Conservation (phyloP, 345 rosid genomes). For the Hirschfeldia incana region DNA sequence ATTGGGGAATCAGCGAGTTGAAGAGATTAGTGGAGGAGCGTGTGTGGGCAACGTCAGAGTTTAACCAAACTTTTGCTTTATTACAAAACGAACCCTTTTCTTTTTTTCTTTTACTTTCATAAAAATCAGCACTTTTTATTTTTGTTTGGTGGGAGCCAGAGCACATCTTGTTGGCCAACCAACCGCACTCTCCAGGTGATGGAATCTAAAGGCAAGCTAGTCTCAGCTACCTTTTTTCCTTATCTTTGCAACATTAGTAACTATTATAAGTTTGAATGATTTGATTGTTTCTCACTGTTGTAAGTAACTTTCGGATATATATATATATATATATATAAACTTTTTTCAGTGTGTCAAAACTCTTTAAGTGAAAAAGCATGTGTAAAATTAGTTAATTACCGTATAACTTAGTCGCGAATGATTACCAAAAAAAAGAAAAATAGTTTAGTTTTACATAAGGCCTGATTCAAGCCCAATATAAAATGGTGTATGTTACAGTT, state of each 20-base stretch:
- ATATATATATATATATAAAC: neutral
- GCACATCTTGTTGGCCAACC: conserved; percentile 38
- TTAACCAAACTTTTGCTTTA: conserved; percentile 22
- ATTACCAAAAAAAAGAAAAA: too few relatives aligned
- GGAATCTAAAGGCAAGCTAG: conserved; percentile 22
- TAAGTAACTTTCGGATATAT: neutral
- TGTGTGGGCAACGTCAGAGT: conserved; percentile 13
- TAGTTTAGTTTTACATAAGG: too few relatives aligned
- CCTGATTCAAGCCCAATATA: too few relatives aligned
- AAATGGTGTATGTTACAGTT: neutral
- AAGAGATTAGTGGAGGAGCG: conserved; percentile 30
- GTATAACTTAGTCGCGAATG: neutral
- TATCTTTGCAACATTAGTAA: neutral
- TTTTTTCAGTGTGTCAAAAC: neutral
- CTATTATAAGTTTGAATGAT: neutral
- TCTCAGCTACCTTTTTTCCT: neutral
- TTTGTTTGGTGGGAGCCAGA: conserved; percentile 31
- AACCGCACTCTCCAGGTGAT: conserved; percentile 33
- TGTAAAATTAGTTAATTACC: neutral
- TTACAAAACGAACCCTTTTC: conserved; percentile 23
- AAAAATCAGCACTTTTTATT: neutral
- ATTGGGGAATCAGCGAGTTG: conserved; percentile 20
- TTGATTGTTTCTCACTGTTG: neutral
- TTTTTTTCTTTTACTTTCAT: conserved; percentile 1
- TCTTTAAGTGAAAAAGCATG: neutral